Evolutionary conservation across 2,329 filamentous ascomycete genomes (phyloP).

Genomic region (Helotiales sp.): DNA sequence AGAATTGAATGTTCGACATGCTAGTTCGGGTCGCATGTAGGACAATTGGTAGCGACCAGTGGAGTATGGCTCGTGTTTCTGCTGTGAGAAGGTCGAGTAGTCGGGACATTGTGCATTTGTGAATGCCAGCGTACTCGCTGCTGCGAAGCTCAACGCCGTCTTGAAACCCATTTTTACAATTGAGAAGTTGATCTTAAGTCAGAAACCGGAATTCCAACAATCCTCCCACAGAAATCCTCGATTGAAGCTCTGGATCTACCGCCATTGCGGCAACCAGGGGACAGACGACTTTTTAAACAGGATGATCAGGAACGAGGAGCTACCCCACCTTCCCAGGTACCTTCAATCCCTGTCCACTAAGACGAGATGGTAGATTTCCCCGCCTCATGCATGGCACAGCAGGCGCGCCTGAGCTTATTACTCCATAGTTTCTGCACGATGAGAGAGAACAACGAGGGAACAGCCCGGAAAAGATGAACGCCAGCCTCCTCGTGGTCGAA

Average conservation of each 20-base stretch:
- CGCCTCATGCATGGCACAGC: neutral
- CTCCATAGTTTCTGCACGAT: neutral
- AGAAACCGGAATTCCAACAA: neutral
- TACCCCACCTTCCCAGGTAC: constrained; percentile 2
- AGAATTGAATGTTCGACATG: constrained; percentile 81
- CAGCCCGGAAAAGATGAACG: neutral
- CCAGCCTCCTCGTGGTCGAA: neutral
- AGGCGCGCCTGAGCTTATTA: neutral
- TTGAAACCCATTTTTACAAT: neutral
- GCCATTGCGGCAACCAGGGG: constrained; percentile 2
- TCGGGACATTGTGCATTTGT: constrained; percentile 54
- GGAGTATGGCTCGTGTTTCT: constrained; percentile 69
- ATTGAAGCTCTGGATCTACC: neutral
- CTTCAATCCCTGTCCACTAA: neutral
- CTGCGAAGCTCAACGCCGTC: neutral
- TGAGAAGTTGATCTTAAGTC: neutral
- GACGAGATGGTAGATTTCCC: neutral
- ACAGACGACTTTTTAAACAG: neutral
- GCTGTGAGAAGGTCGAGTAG: constrained; percentile 60
- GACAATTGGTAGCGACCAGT: constrained; percentile 74
- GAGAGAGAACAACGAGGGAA: neutral
- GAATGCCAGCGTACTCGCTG: constrained; percentile 1
- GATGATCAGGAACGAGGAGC: neutral
- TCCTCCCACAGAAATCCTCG: neutral
- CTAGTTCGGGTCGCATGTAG: constrained; percentile 73